phyloP scores from a whole-genome alignment of 306 rosid genomes.

The Cucumis hystrix region DNA sequence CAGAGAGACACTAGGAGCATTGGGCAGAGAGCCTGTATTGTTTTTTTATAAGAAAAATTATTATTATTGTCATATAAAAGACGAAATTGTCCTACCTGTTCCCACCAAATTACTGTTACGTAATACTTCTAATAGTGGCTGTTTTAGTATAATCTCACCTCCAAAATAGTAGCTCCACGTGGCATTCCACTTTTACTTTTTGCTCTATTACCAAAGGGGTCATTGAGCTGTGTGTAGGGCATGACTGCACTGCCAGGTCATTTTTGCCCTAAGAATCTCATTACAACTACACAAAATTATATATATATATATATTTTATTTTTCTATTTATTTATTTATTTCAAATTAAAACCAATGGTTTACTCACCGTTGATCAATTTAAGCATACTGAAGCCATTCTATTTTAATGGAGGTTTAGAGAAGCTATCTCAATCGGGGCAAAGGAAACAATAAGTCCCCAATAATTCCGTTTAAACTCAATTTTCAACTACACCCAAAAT shows the following conservation, averaged over 20 bases:
- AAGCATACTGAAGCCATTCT: too few species aligned
- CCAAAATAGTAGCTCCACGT: conserved; percentile 1
- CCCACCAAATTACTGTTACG: conserved; percentile 2
- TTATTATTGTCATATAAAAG: not conserved
- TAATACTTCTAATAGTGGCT: not conserved
- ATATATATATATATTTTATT: too few species aligned
- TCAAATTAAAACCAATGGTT: too few species aligned
- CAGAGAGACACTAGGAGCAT: conserved; percentile 30
- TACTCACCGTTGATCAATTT: too few species aligned
- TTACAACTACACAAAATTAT: too few species aligned
- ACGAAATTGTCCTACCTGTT: conserved; percentile 2
- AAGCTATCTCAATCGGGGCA: too few species aligned
- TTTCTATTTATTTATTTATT: too few species aligned
- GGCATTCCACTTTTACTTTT: not conserved
- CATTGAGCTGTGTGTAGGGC: not conserved
- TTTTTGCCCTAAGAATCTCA: not conserved
- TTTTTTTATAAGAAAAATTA: not conserved
- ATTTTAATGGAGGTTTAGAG: too few species aligned
- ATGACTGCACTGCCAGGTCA: not conserved
- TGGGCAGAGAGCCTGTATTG: conserved; percentile 44
- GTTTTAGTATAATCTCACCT: not conserved
- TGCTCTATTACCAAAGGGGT: not conserved
- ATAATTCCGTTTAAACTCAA: too few species aligned
- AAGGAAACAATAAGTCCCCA: too few species aligned
- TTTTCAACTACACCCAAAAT: too few species aligned